Evolutionary conservation across 2,329 filamentous ascomycete species (phyloP).

Genomic region (Penicillium sp.): DNA sequence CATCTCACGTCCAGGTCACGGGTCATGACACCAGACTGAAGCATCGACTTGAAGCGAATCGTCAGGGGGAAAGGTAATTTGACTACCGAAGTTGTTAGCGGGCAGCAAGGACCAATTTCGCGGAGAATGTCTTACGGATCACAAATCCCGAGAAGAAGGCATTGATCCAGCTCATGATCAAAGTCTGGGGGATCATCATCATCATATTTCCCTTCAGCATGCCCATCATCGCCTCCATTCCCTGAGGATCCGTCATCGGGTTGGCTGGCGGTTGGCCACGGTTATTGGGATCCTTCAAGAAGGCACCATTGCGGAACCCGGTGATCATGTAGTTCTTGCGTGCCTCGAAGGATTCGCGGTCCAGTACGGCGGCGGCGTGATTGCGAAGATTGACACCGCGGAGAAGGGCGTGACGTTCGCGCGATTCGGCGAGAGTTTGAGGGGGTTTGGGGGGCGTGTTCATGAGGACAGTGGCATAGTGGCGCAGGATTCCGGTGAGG

Average conservation of each 20-base stretch:
- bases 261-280: slow-evolving; percentile 88
- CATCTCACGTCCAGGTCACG: slow-evolving; percentile 95
- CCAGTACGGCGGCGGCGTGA: slow-evolving; percentile 81
- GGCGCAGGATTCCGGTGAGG: slow-evolving; percentile 89
- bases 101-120: neutral
- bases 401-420: slow-evolving; percentile 83
- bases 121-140: slow-evolving; percentile 68
- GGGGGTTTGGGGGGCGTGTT: slow-evolving; percentile 79
- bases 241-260: slow-evolving; percentile 90
- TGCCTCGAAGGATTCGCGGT: slow-evolving; percentile 73
- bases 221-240: slow-evolving; percentile 99
- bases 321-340: slow-evolving; percentile 81
- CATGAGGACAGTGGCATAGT: slow-evolving; percentile 94
- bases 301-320: slow-evolving; percentile 82
- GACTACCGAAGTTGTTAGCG: slow-evolving; percentile 57
- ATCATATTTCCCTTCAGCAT: slow-evolving; percentile 99
- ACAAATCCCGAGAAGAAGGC: slow-evolving; percentile 98
- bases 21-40: slow-evolving; percentile 95
- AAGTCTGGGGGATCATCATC: slow-evolving; percentile 98
- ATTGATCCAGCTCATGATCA: slow-evolving; percentile 99
- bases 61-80: slow-evolving; percentile 97
- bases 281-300: slow-evolving; percentile 84
- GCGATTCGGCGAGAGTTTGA: slow-evolving; percentile 62
- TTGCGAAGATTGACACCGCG: slow-evolving; percentile 82
- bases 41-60: slow-evolving; percentile 99